Evolutionary conservation across 2,329 filamentous ascomycete genomes (phyloP).

Genomic region (Alternaria burnsii): DNA sequence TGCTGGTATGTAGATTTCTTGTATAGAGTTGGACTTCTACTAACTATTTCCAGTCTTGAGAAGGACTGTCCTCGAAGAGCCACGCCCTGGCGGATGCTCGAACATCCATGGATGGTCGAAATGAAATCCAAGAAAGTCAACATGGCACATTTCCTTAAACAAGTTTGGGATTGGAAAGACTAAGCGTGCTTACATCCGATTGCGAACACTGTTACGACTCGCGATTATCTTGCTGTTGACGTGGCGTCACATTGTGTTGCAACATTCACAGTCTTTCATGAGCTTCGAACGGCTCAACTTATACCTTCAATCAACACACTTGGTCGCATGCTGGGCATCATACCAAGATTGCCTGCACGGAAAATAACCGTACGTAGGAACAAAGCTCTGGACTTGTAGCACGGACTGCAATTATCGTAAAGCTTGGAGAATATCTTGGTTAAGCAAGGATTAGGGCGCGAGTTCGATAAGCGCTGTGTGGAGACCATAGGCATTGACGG

Average conservation of each 20-base stretch:
- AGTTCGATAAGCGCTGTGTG: background rate
- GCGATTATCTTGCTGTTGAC: background rate
- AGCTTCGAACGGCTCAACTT: conserved; percentile 19
- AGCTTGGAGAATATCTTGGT: conserved; percentile 1
- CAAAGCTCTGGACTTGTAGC: conserved; percentile 3
- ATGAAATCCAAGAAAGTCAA: conserved; percentile 97
- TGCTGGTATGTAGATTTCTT: conserved; percentile 78
- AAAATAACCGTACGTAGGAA: background rate
- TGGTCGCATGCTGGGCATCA: conserved; percentile 49
- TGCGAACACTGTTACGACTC: conserved; percentile 2
- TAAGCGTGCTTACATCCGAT: conserved; percentile 39
- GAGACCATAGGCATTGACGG: conserved; percentile 37
- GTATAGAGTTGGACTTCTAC: conserved; percentile 10
- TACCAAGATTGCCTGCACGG: conserved; percentile 23
- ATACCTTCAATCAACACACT: conserved; percentile 11
- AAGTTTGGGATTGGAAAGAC: conserved; percentile 97
- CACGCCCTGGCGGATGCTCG: conserved; percentile 97
- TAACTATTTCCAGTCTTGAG: conserved; percentile 73
- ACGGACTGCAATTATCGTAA: conserved; percentile 19
- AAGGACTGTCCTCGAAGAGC: conserved; percentile 88
- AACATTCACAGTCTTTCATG: conserved; percentile 19
- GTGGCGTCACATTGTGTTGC: conserved; percentile 13
- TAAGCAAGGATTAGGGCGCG: conserved; percentile 9
- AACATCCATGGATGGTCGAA: conserved; percentile 98
- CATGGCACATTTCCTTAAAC: conserved; percentile 91